Percentiles rank a stretch among this genome's conserved stretches.
phyloP scores from a whole-genome alignment of 2,329 filamentous ascomycete genomes.

The Colletotrichum falcatum region DNA sequence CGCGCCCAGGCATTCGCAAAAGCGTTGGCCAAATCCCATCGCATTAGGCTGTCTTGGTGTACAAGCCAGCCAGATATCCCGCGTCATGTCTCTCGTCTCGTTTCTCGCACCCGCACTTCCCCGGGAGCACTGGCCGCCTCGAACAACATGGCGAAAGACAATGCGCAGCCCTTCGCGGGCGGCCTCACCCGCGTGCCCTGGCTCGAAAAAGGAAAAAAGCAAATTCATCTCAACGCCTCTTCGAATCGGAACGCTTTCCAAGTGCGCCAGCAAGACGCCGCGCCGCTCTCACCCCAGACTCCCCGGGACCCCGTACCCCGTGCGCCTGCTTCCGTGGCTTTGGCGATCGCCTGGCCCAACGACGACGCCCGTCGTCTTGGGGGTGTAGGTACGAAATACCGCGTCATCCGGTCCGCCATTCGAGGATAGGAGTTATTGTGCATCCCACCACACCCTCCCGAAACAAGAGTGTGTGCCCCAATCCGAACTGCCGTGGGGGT shows the following conservation, averaged over 20 bases:
- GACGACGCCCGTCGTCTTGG: conserved; percentile 2
- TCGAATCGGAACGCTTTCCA: conserved; percentile 38
- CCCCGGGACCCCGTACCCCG: conserved; percentile 12
- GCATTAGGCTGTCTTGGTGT: not conserved
- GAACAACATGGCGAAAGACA: conserved; percentile 22
- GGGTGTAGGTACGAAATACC: conserved; percentile 33
- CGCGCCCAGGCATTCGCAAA: conserved; percentile 9
- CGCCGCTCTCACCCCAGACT: conserved; percentile 28
- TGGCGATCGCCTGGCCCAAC: conserved; percentile 22
- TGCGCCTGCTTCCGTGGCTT: conserved; percentile 18
- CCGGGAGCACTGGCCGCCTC: conserved; percentile 31
- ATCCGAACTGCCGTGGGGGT: conserved; percentile 15
- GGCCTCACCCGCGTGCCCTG: conserved; percentile 32
- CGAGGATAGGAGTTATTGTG: conserved; percentile 7
- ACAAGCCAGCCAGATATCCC: conserved; percentile 21
- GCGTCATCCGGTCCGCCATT: conserved; percentile 4
- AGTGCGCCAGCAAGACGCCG: conserved; percentile 24
- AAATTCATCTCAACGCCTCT: conserved; percentile 35
- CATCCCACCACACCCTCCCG: conserved; percentile 33
- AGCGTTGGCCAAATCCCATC: conserved; percentile 20
- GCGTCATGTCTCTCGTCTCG: conserved; percentile 40
- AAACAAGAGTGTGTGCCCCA: conserved; percentile 16
- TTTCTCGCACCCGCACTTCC: conserved; percentile 37
- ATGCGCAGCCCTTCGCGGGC: conserved; percentile 24
- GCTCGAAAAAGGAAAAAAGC: conserved; percentile 30